Evolutionary conservation across 2,329 filamentous ascomycete genomes (phyloP).

Genomic region (Aureobasidium lini): DNA sequence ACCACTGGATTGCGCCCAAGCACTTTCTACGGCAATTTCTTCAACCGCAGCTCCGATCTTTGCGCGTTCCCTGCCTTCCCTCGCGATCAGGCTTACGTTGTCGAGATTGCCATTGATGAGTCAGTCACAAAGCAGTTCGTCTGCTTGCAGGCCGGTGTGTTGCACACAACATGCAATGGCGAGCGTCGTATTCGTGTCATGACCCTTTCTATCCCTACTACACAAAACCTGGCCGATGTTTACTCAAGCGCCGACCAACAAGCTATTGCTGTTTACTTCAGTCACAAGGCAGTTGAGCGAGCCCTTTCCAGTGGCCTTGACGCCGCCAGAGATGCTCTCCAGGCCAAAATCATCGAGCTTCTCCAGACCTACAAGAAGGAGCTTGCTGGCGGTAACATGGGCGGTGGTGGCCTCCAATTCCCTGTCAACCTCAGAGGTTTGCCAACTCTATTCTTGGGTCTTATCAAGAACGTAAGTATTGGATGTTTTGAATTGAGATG

Average conservation of each 20-base stretch:
- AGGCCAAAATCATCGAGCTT: constrained; percentile 86
- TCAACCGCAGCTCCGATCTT: constrained; percentile 94
- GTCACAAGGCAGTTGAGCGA: constrained; percentile 93
- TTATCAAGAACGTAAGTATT: constrained; percentile 85
- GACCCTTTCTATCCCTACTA: constrained; percentile 88
- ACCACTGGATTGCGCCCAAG: constrained; percentile 94
- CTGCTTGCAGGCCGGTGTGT: constrained; percentile 86
- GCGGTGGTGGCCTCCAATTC: constrained; percentile 84
- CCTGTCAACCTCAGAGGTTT: constrained; percentile 84
- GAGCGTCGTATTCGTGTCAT: constrained; percentile 91
- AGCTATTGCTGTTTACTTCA: constrained; percentile 89
- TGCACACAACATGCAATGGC: constrained; percentile 96
- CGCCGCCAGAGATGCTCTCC: constrained; percentile 80
- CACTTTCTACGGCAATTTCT: constrained; percentile 99
- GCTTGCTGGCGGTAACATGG: constrained; percentile 89
- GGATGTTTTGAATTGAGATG: neutral
- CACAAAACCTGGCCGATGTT: constrained; percentile 78
- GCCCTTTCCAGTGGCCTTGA: constrained; percentile 80
- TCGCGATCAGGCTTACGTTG: constrained; percentile 92
- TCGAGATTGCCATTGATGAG: constrained; percentile 97
- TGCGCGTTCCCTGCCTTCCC: constrained; percentile 98
- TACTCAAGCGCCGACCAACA: constrained; percentile 94
- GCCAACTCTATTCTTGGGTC: constrained; percentile 80
- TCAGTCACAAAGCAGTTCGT: constrained; percentile 84
- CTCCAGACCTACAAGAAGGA: constrained; percentile 96